Base-by-base conservation (phyloP, 1,139 yeast species). In the Suhomyces ambrosiae region DNA sequence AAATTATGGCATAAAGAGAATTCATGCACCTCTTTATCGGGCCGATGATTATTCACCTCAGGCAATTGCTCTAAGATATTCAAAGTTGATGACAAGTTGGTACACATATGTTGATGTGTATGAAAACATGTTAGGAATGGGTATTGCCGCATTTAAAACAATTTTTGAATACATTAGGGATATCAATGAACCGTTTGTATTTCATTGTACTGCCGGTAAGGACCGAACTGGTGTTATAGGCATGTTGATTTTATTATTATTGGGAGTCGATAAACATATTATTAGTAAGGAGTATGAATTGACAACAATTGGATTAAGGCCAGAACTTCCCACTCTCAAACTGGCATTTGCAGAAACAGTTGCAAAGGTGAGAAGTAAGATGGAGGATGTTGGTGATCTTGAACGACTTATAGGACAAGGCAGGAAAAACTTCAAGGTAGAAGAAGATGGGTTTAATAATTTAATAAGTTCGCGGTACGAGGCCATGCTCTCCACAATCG, bases 201-300 rank as follows among this genome's bases (percentile, higher is more conserved):
- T 82, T 56, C 94, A 86, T 54, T 87, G 95, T 58, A 79, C 90
- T 2, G 94, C 94, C 1, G 96, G 96, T 2, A 87, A 86, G 56
- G 96, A 88, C 56, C 72, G 95, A 33, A 87, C 96, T 0, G 96
- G 96, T 0, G 68, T 86, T 10, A 58, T 85, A 46, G 76, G 82
- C 3, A 86, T 87, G 79, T 60, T 87, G 38, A 64, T 86, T 3
- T 65, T 87, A 31, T 61, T 79, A 18, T 60, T 86, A 17, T 66
- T 76, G 11, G 89, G 86, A 0, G 86, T 86, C 5, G 87, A 82
- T 42, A 68, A 70, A 12, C 76, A 79, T 47, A 77, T 80, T 2
- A 71, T 87, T 28, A 81, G 88, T 3, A 75, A 79, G 45, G 94
- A 86, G 56, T 82, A 84, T 52, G 94, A 84, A 55, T 62, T 86